phyloP scores from a whole-genome alignment of 169 alveolate species.

The Plasmodium knowlesi region DNA sequence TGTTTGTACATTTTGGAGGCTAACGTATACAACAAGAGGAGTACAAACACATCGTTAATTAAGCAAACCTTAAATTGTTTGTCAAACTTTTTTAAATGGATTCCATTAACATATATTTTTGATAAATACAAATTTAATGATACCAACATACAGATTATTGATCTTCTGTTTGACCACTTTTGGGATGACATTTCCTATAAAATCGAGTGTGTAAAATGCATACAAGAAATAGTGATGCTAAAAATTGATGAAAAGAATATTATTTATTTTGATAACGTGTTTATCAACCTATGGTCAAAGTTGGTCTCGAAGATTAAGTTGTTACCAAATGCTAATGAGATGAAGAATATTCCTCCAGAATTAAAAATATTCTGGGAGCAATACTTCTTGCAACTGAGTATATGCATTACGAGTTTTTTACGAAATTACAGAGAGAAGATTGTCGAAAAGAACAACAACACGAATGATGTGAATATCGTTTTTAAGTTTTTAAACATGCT shows the following conservation, averaged over 20 bases:
- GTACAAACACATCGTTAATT: constrained; percentile 87
- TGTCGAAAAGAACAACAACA: constrained; percentile 76
- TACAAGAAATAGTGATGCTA: constrained; percentile 93
- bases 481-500: constrained; percentile 79
- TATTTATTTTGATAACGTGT: constrained; percentile 78
- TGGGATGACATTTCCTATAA: constrained; percentile 92
- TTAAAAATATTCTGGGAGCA: constrained; percentile 89
- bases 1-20: constrained; percentile 93
- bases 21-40: constrained; percentile 86
- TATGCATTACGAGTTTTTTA: constrained; percentile 87
- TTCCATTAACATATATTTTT: constrained; percentile 94
- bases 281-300: constrained; percentile 86
- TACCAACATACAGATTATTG: constrained; percentile 80
- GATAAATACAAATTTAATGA: constrained; percentile 86
- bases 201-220: constrained; percentile 92
- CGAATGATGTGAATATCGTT: constrained; percentile 78
- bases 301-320: constrained; percentile 83
- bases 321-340: constrained; percentile 89
- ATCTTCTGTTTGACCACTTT: constrained; percentile 89
- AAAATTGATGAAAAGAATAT: constrained; percentile 82
- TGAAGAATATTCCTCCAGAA: constrained; percentile 83
- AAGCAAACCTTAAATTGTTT: constrained; percentile 93
- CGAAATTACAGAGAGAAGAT: constrained; percentile 81
- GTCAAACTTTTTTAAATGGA: constrained; percentile 95
- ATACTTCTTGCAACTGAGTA: constrained; percentile 88